Evolutionary conservation across 768 basidiomycete genomes (phyloP).

Genomic region (Collybiopsis luxurians): DNA sequence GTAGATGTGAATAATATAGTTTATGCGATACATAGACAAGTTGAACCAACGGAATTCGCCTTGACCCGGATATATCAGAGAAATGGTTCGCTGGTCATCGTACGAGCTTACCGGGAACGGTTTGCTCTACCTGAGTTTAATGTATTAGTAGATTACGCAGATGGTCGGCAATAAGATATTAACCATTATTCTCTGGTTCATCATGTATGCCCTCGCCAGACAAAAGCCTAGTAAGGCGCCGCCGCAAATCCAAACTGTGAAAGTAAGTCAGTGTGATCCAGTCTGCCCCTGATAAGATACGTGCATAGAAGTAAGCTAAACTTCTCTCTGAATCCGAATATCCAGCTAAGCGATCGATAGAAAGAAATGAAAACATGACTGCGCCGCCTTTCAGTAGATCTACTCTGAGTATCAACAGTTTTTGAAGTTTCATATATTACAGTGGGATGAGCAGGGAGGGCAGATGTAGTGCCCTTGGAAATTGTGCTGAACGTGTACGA

Average conservation of each 20-base stretch:
- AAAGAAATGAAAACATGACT: background rate
- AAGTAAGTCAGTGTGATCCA: background rate
- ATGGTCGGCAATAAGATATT: background rate
- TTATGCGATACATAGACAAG: slow-evolving; percentile 15
- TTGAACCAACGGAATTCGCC: slow-evolving; percentile 26
- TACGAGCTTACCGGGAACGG: background rate
- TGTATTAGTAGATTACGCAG: no score
- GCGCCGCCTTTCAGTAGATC: background rate
- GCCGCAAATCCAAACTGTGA: slow-evolving; percentile 21
- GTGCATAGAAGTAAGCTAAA: slow-evolving; percentile 20
- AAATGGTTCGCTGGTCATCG: background rate
- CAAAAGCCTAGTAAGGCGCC: slow-evolving; percentile 25
- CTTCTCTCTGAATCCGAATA: slow-evolving; percentile 22
- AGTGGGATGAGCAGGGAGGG: no score
- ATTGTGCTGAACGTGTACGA: no score
- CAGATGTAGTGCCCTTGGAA: no score
- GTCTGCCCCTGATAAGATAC: background rate
- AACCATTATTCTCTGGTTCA: slow-evolving; percentile 11
- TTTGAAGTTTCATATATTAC: background rate
- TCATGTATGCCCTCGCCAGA: slow-evolving; percentile 19
- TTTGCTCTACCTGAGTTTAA: no score
- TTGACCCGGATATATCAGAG: background rate
- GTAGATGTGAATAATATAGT: slow-evolving; percentile 23
- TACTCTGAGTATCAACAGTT: background rate
- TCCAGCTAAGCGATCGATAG: slow-evolving; percentile 22